Conservation (phyloP, 257 asterid species). For the Ophiorrhiza pumila region DNA sequence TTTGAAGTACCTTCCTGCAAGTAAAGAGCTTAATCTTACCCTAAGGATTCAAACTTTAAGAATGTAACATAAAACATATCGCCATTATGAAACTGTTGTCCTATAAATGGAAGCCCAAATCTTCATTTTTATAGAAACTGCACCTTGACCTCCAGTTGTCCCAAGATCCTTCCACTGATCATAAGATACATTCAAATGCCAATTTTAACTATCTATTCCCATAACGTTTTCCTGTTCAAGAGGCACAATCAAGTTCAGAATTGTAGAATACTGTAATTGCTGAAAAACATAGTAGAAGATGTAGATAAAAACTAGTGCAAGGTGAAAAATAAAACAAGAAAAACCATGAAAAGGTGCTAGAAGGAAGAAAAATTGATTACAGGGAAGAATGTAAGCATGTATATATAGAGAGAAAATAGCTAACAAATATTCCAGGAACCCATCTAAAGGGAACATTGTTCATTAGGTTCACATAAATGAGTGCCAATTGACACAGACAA, state of each 20-base stretch:
- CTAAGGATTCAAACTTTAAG: not conserved
- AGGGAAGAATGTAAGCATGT: no score
- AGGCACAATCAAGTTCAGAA: not conserved
- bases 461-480: not conserved
- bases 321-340: not conserved
- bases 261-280: not conserved
- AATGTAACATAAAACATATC: not conserved
- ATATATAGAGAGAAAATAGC: no score
- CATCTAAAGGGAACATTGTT: no score
- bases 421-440: no score
- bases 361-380: not conserved
- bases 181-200: slow-evolving; percentile 55
- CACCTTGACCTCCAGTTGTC: slow-evolving; percentile 91
- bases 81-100: no score
- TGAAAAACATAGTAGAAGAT: not conserved
- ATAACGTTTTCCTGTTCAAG: slow-evolving; percentile 33
- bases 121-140: not conserved
- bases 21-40: slow-evolving; percentile 7
- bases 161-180: slow-evolving; percentile 99
- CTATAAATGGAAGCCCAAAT: not conserved
- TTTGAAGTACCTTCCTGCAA: slow-evolving; percentile 72
- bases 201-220: slow-evolving; percentile 61
- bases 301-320: not conserved
- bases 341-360: not conserved
- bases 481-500: not conserved